These are phyloP conservation scores for Moringa oleifera DNA, from an alignment of 345 rosid species.

Conservation along the genomic window DNA sequence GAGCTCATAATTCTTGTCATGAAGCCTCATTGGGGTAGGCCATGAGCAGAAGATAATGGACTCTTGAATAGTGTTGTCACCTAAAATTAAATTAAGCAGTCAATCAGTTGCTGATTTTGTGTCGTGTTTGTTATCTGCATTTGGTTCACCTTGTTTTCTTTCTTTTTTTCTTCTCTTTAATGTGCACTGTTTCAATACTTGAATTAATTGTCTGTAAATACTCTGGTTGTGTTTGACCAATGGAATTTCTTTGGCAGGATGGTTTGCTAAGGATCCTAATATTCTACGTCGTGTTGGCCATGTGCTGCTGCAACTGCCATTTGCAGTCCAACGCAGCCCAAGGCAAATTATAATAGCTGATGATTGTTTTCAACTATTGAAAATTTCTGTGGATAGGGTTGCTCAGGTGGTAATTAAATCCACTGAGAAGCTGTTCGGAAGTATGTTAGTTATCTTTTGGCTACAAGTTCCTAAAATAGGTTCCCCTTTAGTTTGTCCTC, in stretches of 20 bases:
- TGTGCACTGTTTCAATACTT: background rate
- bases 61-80: background rate
- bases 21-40: background rate
- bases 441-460: slow-evolving; percentile 42
- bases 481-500: slow-evolving; percentile 1
- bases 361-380: slow-evolving; percentile 75
- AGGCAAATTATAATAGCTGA: slow-evolving; percentile 85
- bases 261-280: slow-evolving; percentile 87
- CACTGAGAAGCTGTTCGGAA: slow-evolving; percentile 84
- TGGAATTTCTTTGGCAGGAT: slow-evolving; percentile 49
- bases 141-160: too few species aligned
- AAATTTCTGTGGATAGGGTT: slow-evolving; percentile 64
- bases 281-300: slow-evolving; percentile 78
- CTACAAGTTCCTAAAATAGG: background rate
- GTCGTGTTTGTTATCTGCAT: background rate
- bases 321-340: slow-evolving; percentile 70
- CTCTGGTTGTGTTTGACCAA: slow-evolving; percentile 8
- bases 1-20: background rate
- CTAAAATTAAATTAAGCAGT: background rate
- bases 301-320: slow-evolving; percentile 84
- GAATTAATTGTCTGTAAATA: background rate
- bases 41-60: background rate
- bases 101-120: background rate
- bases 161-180: background rate
- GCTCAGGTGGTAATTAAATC: slow-evolving; percentile 68